phyloP scores from a whole-genome alignment of 371 early-diverging fungal genomes.

The Mucor irregularis region DNA sequence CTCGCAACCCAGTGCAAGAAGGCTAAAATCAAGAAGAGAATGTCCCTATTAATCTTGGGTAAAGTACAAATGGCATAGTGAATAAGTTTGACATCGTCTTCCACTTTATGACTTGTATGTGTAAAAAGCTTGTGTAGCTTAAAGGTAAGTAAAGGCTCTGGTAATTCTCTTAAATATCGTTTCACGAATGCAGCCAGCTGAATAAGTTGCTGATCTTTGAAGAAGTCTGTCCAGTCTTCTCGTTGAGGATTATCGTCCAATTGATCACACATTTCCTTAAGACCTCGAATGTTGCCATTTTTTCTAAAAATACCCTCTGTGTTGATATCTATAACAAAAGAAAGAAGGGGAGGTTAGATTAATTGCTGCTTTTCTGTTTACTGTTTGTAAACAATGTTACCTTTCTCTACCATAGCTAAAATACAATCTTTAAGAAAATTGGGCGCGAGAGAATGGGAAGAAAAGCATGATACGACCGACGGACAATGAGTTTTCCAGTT shows the following conservation, averaged over 20 bases:
- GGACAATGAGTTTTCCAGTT: constrained; percentile 12
- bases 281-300: constrained; percentile 91
- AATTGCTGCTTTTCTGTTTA: not conserved
- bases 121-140: constrained; percentile 81
- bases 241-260: constrained; percentile 49
- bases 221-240: constrained; percentile 35
- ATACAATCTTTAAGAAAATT: constrained; percentile 23
- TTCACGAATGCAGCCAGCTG: constrained; percentile 94
- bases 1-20: constrained; percentile 83
- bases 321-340: constrained; percentile 65
- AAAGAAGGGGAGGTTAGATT: not conserved
- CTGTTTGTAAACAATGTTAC: constrained; percentile 45
- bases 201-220: constrained; percentile 62
- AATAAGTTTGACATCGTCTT: constrained; percentile 58
- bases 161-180: constrained; percentile 89
- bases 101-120: constrained; percentile 13
- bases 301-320: constrained; percentile 96
- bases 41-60: constrained; percentile 89
- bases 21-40: constrained; percentile 75
- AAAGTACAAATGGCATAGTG: constrained; percentile 80
- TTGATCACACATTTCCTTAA: constrained; percentile 79
- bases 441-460: constrained; percentile 14
- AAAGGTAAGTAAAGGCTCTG: constrained; percentile 91
- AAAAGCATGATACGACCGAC: constrained; percentile 26
- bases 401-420: constrained; percentile 23